Percentiles rank a stretch among this genome's conserved stretches.
These are phyloP conservation scores for Aschersonia sp. DNA, from an alignment of 2,329 filamentous ascomycete species.

Conservation along the genomic window DNA sequence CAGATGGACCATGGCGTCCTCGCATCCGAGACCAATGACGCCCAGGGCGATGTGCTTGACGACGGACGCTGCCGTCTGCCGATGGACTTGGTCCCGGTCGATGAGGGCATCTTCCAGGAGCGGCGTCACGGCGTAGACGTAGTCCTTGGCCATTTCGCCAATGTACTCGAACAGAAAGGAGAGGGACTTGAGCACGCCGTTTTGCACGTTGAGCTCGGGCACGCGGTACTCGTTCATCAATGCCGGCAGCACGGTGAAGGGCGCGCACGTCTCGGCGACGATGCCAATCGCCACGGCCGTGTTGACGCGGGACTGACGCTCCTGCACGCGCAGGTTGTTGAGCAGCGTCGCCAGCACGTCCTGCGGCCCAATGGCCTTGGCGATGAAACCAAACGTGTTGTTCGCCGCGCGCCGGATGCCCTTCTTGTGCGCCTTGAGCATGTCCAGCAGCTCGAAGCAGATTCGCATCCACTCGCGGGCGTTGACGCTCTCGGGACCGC, in stretches of 20 bases:
- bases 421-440: constrained; percentile 99
- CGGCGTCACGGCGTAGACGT: constrained; percentile 94
- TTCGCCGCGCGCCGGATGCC: constrained; percentile 95
- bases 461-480: constrained; percentile 99
- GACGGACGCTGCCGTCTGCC: constrained; percentile 88
- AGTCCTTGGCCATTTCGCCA: constrained; percentile 98
- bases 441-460: constrained; percentile 95
- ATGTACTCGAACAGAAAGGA: constrained; percentile 99
- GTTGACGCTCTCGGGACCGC: constrained; percentile 90
- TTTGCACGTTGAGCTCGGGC: constrained; percentile 95
- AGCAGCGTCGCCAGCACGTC: constrained; percentile 91
- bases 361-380: constrained; percentile 95
- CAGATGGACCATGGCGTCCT: constrained; percentile 96
- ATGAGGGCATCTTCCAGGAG: constrained; percentile 93
- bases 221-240: constrained; percentile 99
- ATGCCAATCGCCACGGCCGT: constrained; percentile 98
- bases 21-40: constrained; percentile 92
- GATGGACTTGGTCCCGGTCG: constrained; percentile 93
- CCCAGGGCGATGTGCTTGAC: constrained; percentile 97
- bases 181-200: constrained; percentile 91
- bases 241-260: constrained; percentile 95
- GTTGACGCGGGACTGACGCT: constrained; percentile 95
- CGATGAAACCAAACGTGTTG: constrained; percentile 99
- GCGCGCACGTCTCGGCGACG: constrained; percentile 93
- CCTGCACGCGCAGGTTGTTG: constrained; percentile 93